Evolutionary conservation across 768 basidiomycete genomes (phyloP).

Genomic region (Mycena sanguinolenta): DNA sequence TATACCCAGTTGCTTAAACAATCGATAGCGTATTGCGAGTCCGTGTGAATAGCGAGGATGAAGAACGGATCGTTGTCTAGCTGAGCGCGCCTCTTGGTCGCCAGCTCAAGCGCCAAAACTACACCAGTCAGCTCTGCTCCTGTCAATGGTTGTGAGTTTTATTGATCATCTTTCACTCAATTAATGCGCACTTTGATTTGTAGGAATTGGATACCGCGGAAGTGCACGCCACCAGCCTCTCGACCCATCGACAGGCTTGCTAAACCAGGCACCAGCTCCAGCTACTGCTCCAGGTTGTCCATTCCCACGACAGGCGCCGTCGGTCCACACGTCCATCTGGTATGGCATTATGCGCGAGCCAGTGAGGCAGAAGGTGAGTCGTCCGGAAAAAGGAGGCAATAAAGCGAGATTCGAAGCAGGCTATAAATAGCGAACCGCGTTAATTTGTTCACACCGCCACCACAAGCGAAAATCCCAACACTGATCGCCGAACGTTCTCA

Average conservation of each 20-base stretch:
- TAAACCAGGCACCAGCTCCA: slow-evolving; percentile 21
- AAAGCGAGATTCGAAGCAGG: too few species aligned
- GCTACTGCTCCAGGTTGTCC: slow-evolving; percentile 14
- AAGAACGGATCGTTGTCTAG: slow-evolving; percentile 19
- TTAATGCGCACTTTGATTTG: slow-evolving; percentile 18
- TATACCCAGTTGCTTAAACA: slow-evolving; percentile 21
- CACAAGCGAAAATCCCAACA: too few species aligned
- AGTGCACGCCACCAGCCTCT: background rate
- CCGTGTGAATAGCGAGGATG: slow-evolving; percentile 18
- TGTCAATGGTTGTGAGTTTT: background rate
- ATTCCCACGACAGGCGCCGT: slow-evolving; percentile 30
- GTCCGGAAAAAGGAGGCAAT: too few species aligned
- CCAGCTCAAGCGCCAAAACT: slow-evolving; percentile 29
- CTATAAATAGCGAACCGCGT: too few species aligned
- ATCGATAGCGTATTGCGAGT: slow-evolving; percentile 28
- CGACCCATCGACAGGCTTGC: slow-evolving; percentile 10
- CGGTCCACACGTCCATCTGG: slow-evolving; percentile 18
- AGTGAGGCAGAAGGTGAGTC: too few species aligned
- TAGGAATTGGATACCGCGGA: slow-evolving; percentile 18
- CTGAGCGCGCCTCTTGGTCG: background rate
- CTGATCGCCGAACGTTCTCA: too few species aligned
- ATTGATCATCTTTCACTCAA: background rate
- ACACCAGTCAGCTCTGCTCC: slow-evolving; percentile 24
- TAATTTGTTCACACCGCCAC: too few species aligned
- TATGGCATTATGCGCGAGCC: slow-evolving; percentile 15